Conservation (phyloP, 352 stramenopile species). For the Globisporangium orthogonon region DNA sequence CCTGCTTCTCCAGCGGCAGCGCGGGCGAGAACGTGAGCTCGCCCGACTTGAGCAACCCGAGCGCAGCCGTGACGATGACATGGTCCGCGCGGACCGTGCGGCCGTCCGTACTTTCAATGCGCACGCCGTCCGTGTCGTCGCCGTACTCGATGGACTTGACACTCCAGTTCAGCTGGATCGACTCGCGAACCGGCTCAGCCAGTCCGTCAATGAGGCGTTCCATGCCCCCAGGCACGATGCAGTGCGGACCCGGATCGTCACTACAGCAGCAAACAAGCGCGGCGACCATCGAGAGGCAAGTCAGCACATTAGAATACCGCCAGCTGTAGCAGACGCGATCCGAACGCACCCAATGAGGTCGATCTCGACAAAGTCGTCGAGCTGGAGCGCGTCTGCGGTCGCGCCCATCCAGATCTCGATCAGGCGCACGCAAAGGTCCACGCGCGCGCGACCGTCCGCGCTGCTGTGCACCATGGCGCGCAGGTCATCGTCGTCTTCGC, state of each 20-base stretch:
- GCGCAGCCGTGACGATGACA: conserved; percentile 49
- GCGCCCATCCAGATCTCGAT: conserved; percentile 60
- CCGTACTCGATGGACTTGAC: conserved; percentile 24
- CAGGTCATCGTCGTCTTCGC: conserved; percentile 8
- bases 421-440: conserved; percentile 37
- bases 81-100: conserved; percentile 24
- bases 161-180: conserved; percentile 24
- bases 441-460: conserved; percentile 18
- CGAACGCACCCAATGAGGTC: conserved; percentile 40
- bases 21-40: conserved; percentile 41
- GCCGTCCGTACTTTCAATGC: conserved; percentile 23
- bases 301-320: not conserved
- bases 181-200: conserved; percentile 18
- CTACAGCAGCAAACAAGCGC: conserved; percentile 9
- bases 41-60: conserved; percentile 41
- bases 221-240: conserved; percentile 43
- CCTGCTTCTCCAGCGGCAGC: conserved; percentile 32
- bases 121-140: conserved; percentile 2
- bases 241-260: conserved; percentile 43
- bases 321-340: not conserved
- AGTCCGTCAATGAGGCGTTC: conserved; percentile 41
- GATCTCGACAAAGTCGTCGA: conserved; percentile 48
- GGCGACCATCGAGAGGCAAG: not conserved
- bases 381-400: conserved; percentile 36
- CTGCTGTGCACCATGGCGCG: conserved; percentile 7